Evolutionary conservation across 257 asterid species (phyloP).

Genomic region (Henckelia pumila): DNA sequence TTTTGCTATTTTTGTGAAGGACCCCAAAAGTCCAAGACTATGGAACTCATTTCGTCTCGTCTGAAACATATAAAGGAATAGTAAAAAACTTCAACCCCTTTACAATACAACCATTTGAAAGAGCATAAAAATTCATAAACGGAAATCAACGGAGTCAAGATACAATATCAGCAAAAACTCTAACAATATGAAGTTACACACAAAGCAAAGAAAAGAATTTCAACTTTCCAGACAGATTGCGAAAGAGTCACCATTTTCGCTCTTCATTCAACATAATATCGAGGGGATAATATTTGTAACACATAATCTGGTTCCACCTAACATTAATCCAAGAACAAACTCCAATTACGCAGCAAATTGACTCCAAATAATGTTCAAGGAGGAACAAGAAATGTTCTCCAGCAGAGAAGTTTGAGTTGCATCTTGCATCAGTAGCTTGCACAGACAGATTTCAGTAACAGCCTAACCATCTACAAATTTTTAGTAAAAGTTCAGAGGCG

Average conservation of each 20-base stretch:
- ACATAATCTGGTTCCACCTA: neutral
- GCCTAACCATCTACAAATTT: neutral
- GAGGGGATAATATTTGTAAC: neutral
- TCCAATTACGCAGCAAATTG: neutral
- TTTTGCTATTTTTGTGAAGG: conserved; percentile 73
- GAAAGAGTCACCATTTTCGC: neutral
- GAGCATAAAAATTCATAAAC: neutral
- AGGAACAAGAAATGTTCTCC: neutral
- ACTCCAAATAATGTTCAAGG: neutral
- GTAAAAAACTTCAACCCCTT: conserved; percentile 22
- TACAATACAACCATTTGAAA: conserved; percentile 11
- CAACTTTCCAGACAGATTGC: neutral
- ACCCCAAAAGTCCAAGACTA: conserved; percentile 73
- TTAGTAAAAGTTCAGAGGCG: neutral
- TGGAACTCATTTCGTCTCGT: conserved; percentile 78
- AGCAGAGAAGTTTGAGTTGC: neutral
- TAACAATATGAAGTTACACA: neutral
- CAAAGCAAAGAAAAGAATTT: neutral
- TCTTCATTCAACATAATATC: neutral
- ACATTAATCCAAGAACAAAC: neutral
- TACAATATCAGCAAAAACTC: conserved; percentile 1
- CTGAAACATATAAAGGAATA: conserved; percentile 41
- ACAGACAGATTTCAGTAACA: neutral
- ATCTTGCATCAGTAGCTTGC: neutral
- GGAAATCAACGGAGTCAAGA: conserved; percentile 2